Evolutionary conservation across 352 stramenopile species (phyloP).

Genomic region (Stramenopiles sp.): DNA sequence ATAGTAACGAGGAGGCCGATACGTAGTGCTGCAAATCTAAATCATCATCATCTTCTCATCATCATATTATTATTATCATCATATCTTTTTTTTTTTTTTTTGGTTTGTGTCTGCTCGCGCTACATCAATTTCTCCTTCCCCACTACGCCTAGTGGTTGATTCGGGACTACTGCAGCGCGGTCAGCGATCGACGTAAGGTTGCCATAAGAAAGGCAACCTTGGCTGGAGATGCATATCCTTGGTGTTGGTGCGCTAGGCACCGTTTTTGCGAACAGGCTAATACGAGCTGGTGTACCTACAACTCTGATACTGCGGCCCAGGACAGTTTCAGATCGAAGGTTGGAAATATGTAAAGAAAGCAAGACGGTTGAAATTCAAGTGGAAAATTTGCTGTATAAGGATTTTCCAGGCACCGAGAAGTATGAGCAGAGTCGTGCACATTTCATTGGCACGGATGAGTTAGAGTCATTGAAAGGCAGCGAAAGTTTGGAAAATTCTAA

Average conservation of each 20-base stretch:
- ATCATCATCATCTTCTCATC: too few species aligned
- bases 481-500: not conserved
- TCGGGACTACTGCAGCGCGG: too few species aligned
- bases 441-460: not conserved
- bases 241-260: not conserved
- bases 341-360: not conserved
- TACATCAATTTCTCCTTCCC: too few species aligned
- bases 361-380: not conserved
- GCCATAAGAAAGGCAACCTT: too few species aligned
- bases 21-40: too few species aligned
- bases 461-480: too few species aligned
- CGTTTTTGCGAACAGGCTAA: not conserved
- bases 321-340: not conserved
- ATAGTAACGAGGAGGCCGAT: too few species aligned
- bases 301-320: not conserved
- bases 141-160: too few species aligned
- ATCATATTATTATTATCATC: too few species aligned
- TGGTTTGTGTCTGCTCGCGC: too few species aligned
- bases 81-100: too few species aligned
- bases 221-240: not conserved
- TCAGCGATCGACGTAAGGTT: too few species aligned
- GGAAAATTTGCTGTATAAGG: not conserved
- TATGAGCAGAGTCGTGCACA: not conserved
- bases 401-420: not conserved
- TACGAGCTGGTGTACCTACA: not conserved